phyloP scores from a whole-genome alignment of 2,329 filamentous ascomycete species.

The Neonectria coccinea region DNA sequence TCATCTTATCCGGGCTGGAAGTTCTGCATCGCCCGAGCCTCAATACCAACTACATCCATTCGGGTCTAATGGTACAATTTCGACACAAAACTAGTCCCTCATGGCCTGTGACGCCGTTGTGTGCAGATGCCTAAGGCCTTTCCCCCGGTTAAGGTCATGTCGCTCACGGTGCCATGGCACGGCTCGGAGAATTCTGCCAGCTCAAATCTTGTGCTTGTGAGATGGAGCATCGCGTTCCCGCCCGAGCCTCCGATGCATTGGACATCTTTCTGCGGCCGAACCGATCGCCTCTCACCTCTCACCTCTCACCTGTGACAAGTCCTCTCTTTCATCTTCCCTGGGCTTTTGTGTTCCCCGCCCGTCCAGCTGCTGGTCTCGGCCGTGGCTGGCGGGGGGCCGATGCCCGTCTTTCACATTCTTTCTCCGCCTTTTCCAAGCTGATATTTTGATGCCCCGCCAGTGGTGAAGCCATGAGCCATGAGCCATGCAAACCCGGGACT shows the following conservation, averaged over 20 bases:
- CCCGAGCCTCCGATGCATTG: conserved; percentile 17
- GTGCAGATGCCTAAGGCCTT: not conserved
- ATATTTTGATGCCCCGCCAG: conserved; percentile 22
- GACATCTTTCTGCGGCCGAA: conserved; percentile 10
- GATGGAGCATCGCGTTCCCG: conserved; percentile 32
- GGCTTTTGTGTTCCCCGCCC: conserved; percentile 28
- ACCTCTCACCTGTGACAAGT: conserved; percentile 16
- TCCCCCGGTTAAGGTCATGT: conserved; percentile 18
- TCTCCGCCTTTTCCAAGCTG: conserved; percentile 3
- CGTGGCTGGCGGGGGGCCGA: conserved; percentile 9
- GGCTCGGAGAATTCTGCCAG: conserved; percentile 45
- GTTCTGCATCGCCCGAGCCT: not conserved
- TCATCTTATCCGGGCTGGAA: not conserved
- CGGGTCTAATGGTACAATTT: not conserved
- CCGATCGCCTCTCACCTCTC: not conserved
- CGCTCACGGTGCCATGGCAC: conserved; percentile 34
- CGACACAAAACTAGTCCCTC: not conserved
- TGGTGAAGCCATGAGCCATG: conserved; percentile 14
- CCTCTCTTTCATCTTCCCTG: conserved; percentile 22
- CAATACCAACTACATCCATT: not conserved
- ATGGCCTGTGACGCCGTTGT: not conserved
- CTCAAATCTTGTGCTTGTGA: conserved; percentile 39
- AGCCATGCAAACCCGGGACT: conserved; percentile 12
- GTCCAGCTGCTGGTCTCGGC: conserved; percentile 23
- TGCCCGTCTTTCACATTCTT: not conserved